These are phyloP conservation scores for Sarocladium brachiariae DNA, from an alignment of 2,329 filamentous ascomycete genomes.

Conservation along the genomic window DNA sequence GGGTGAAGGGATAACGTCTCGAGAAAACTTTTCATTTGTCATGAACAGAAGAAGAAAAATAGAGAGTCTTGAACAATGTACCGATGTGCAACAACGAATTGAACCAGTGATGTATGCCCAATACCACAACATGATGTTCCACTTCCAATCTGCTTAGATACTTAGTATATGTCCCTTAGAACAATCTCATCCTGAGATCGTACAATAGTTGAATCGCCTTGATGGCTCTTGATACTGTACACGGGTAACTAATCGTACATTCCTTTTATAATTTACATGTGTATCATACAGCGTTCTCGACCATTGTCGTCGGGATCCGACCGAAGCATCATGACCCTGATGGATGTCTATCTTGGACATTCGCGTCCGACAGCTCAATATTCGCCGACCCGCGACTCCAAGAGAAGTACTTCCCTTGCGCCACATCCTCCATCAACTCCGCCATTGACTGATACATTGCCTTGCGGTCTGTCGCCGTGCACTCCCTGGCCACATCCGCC, in stretches of 20 bases:
- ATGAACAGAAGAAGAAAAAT: slow-evolving; percentile 31
- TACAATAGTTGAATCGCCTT: too few species aligned
- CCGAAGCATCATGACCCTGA: too few species aligned
- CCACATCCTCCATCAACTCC: not conserved
- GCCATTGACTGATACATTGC: not conserved
- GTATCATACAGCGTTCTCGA: too few species aligned
- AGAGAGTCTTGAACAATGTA: slow-evolving; percentile 35
- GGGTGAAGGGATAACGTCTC: slow-evolving; percentile 25
- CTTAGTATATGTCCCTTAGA: too few species aligned
- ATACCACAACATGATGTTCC: not conserved
- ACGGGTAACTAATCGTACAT: too few species aligned
- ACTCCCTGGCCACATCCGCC: not conserved
- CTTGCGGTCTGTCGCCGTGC: not conserved
- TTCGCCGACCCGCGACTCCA: not conserved
- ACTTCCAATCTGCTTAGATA: too few species aligned
- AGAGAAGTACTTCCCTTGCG: not conserved
- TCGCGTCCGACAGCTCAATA: not conserved
- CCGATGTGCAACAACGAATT: too few species aligned
- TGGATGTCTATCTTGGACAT: not conserved
- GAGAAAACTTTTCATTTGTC: slow-evolving; percentile 37
- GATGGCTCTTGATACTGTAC: too few species aligned
- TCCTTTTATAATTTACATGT: too few species aligned
- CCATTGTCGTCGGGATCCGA: too few species aligned
- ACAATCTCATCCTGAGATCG: too few species aligned
- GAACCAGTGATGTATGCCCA: not conserved